Evolutionary conservation across 2,329 filamentous ascomycete genomes (phyloP), one percentile per base, ranked within the genome.

Genomic region (Colletotrichum tamarilloi): DNA sequence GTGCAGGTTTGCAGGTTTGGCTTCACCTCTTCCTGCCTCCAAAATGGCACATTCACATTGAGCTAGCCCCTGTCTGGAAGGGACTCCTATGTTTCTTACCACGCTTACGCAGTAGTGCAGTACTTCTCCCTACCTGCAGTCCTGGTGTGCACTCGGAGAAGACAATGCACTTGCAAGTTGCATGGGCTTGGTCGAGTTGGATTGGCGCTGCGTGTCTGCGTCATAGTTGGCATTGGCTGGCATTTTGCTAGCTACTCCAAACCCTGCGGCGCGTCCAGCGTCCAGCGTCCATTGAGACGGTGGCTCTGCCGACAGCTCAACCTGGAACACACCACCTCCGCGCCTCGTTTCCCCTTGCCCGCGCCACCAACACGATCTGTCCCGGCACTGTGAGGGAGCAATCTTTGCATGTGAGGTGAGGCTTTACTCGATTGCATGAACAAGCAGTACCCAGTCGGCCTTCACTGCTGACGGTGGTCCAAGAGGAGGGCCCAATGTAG

Each of bases 181-280:
- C 6, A n/a, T 0, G 59, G 16, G n/a, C n/a, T 56, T 35, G 38
- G 4, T 67, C 56, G 57, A 49, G 42, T 38, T 30, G 69, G 55
- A 55, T 64, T 71, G 67, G 60, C 56, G 49, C 67, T 73, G 67
- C 46, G 58, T 42, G 52, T 22, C 35, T 70, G 71, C 71, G 71
- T 73, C 71, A 73, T 71, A 62, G 58, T 24, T 42, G 14, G 8
- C 38, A 26, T 38, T 38, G 56, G 22, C n/a, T 22, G 53, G 59
- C 26, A 30, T 12, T 60, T 32, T 57, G 24, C 35, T 22, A 19
- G 11, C 28, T 24, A 28, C 22, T 14, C n/a, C 7, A 42, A 38
- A 38, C 35, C 30, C 49, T 19, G 55, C 55, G 24, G 1, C 30
- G 24, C 49, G 26, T 49, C 16, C 26, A 56, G 24, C 49, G 26